Evolutionary conservation across 108 stramenopile species (phyloP), one percentile per base, ranked within the genome.

Genomic region (Stephanodiscus triporus): DNA sequence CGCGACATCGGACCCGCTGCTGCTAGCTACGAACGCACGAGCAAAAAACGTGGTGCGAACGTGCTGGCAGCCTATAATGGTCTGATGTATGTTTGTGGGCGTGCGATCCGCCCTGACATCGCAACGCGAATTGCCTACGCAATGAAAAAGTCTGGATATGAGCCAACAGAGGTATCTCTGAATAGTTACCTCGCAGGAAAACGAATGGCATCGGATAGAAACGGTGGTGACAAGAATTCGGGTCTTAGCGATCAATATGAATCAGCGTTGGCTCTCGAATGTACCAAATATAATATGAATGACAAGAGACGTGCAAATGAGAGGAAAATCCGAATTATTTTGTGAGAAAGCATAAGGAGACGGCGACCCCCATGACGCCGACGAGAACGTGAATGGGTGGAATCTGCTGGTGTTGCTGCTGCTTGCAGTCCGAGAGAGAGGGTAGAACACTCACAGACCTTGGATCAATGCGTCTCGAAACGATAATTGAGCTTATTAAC

Each of bases 31-130:
- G 82, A 83, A 45, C 43, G 34, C 45, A 48, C 50, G 17, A 65
- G 55, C 13, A 63, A 43, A 26, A 77, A 80, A 32, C 72, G 81
- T 6, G 61, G 40, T 13, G 60, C 83, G 42, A 92, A 88, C 64
- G 59, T 95, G 58, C 29, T 87, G 29, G 89, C 91, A n/a, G 89
- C 91, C 17, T 92, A 95, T 72, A 84, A 95, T 77, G 93, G 93
- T 1, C 67, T 92, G 53, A 57, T 95, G 62, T 81, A 89, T 61
- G 90, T 91, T 54, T 87, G 86, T 40, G 91, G 93, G 8, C 83
- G 89, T 38, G 89, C 91, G 9, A 30, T 73, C 9, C 81, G 88
- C 17, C 89, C 93, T 16, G 91, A 95, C 73, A 75, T 91, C 65
- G 91, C 88, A 6, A 63, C 89, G 10, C 68, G 93, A 43, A 30